Conservation (phyloP, 441 rosid species). For the Monsonia emarginata region DNA sequence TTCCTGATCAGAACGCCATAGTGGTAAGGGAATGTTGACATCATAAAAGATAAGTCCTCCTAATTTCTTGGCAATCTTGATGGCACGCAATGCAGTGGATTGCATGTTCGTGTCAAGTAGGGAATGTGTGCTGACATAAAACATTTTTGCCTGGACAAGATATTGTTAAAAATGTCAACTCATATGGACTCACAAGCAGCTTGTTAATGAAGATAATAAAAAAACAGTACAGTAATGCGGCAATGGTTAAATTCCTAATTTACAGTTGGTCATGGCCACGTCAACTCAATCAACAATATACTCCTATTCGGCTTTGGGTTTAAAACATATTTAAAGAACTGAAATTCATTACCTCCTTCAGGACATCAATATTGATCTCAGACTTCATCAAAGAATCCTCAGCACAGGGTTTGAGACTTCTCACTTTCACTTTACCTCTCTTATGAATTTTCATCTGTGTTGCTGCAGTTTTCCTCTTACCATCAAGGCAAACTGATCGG, state of each 20-base stretch:
- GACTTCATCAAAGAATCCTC: conserved; percentile 72
- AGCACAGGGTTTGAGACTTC: conserved; percentile 61
- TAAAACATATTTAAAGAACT: background rate
- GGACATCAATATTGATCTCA: conserved; percentile 71
- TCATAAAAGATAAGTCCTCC: conserved; percentile 69
- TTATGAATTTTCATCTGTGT: conserved; percentile 72
- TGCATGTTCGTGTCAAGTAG: conserved; percentile 62
- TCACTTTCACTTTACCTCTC: conserved; percentile 60
- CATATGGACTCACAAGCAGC: conserved; percentile 3
- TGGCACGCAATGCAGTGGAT: conserved; percentile 57
- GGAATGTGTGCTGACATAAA: conserved; percentile 73
- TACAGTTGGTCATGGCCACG: background rate
- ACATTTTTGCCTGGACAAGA: conserved; percentile 64
- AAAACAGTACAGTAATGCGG: background rate
- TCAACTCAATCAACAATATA: background rate
- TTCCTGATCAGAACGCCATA: conserved; percentile 71
- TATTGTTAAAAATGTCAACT: conserved; percentile 21
- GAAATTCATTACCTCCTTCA: conserved; percentile 63
- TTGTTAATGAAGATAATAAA: background rate
- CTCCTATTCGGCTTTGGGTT: conserved; percentile 7
- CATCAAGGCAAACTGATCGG: conserved; percentile 53
- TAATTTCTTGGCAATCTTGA: conserved; percentile 54
- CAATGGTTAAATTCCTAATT: background rate
- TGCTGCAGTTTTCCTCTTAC: conserved; percentile 48
- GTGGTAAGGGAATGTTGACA: conserved; percentile 66